Percentiles rank a stretch among this genome's conserved stretches.
phyloP scores from a whole-genome alignment of 2,329 filamentous ascomycete species.

The Aspergillus candidus region DNA sequence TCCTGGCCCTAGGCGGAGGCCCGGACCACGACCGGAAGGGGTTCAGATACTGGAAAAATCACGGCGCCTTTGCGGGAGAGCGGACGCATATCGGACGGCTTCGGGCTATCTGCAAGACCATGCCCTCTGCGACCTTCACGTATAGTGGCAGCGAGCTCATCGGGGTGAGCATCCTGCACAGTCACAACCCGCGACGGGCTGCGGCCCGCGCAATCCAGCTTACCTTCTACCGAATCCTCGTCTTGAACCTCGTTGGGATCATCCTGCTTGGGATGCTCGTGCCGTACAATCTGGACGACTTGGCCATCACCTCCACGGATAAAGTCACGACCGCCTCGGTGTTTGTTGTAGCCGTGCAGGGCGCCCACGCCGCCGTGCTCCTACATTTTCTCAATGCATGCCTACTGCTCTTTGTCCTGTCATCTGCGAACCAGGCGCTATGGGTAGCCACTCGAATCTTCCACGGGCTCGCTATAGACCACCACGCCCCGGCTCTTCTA shows the following conservation, averaged over 20 bases:
- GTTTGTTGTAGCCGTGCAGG: slow-evolving; percentile 64
- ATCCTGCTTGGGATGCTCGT: slow-evolving; percentile 71
- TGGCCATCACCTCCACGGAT: slow-evolving; percentile 44
- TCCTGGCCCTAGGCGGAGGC: slow-evolving; percentile 60
- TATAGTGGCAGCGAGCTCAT: slow-evolving; percentile 71
- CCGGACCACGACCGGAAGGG: slow-evolving; percentile 54
- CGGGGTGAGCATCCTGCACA: slow-evolving; percentile 68
- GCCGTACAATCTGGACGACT: slow-evolving; percentile 57
- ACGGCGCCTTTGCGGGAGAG: slow-evolving; percentile 49
- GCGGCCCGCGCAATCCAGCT: slow-evolving; percentile 71
- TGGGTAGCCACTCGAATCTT: slow-evolving; percentile 67
- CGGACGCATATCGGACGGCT: slow-evolving; percentile 46
- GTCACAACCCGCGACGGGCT: slow-evolving; percentile 67
- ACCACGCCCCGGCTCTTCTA: slow-evolving; percentile 64
- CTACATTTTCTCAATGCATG: slow-evolving; percentile 66
- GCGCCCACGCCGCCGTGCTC: slow-evolving; percentile 58
- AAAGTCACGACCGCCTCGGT: slow-evolving; percentile 57
- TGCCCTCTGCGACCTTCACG: slow-evolving; percentile 70
- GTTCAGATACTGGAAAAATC: slow-evolving; percentile 59
- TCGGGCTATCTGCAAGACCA: slow-evolving; percentile 59
- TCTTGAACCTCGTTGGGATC: slow-evolving; percentile 71
- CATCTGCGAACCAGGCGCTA: slow-evolving; percentile 67
- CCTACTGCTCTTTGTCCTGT: slow-evolving; percentile 68
- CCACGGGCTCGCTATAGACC: slow-evolving; percentile 65
- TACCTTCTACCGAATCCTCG: slow-evolving; percentile 71